phyloP scores from a whole-genome alignment of 257 asterid species.

The Gentiana dahurica region DNA sequence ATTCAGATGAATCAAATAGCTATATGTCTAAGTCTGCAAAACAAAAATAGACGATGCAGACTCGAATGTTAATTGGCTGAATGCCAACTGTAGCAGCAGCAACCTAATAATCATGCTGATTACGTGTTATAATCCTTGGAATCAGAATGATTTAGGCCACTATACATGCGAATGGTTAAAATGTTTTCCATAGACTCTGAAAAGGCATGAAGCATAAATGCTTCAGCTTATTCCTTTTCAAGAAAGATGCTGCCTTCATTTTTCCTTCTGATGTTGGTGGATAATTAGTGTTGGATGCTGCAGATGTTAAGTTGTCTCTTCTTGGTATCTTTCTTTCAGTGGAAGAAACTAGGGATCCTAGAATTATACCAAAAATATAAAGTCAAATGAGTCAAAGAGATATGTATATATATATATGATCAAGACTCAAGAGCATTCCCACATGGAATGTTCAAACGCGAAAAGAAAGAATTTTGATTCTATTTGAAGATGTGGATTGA shows the following conservation, averaged over 20 bases:
- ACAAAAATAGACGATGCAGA: too few species aligned
- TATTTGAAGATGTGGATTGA: too few species aligned
- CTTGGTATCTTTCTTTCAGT: slow-evolving; percentile 8
- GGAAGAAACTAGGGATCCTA: slow-evolving; percentile 10
- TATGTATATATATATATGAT: too few species aligned
- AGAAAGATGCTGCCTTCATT: slow-evolving; percentile 20
- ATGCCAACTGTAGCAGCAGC: neutral
- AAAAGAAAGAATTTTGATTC: too few species aligned
- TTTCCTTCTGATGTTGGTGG: slow-evolving; percentile 10
- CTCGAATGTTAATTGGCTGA: neutral
- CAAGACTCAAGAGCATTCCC: too few species aligned
- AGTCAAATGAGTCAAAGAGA: too few species aligned
- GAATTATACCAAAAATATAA: too few species aligned
- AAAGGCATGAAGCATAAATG: slow-evolving; percentile 46
- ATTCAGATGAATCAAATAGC: too few species aligned
- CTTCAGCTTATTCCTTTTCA: slow-evolving; percentile 32
- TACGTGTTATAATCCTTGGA: neutral
- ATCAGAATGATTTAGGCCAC: neutral
- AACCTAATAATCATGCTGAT: neutral
- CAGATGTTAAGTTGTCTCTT: slow-evolving; percentile 8
- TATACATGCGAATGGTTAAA: too few species aligned
- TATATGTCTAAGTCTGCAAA: too few species aligned
- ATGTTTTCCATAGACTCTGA: slow-evolving; percentile 9
- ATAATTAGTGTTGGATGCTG: slow-evolving; percentile 12
- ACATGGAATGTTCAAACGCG: too few species aligned